Evolutionary conservation across 2,329 filamentous ascomycete species (phyloP).

Genomic region (Hypoxylon sp.): DNA sequence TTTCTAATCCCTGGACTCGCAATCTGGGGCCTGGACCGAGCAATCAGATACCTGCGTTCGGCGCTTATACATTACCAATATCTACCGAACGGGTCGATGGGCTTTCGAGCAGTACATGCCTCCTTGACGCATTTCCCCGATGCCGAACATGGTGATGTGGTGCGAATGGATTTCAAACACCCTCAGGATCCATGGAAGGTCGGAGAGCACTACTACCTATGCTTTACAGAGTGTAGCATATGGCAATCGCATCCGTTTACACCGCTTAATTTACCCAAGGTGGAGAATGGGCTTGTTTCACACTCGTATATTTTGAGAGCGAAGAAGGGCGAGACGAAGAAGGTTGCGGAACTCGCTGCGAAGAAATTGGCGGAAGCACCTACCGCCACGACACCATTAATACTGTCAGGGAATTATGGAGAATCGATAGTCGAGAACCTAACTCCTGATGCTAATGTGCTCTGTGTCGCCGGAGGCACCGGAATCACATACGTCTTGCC

Average conservation of each 20-base stretch:
- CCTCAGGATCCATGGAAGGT: slow-evolving; percentile 68
- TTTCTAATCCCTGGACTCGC: slow-evolving; percentile 73
- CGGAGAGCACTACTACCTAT: slow-evolving; percentile 77
- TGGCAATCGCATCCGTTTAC: slow-evolving; percentile 81
- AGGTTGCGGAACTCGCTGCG: slow-evolving; percentile 57
- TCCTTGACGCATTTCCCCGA: slow-evolving; percentile 63
- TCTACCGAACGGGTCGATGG: slow-evolving; percentile 53
- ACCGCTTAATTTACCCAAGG: slow-evolving; percentile 62
- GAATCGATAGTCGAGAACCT: slow-evolving; percentile 56
- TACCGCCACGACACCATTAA: slow-evolving; percentile 59
- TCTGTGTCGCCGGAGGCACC: slow-evolving; percentile 65
- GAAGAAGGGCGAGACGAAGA: slow-evolving; percentile 66
- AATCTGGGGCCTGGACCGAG: slow-evolving; percentile 72
- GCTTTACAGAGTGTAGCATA: slow-evolving; percentile 70
- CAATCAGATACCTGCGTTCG: slow-evolving; percentile 64
- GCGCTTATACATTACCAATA: slow-evolving; percentile 68
- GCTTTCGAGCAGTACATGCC: slow-evolving; percentile 64
- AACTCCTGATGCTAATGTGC: slow-evolving; percentile 55
- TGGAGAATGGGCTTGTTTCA: slow-evolving; percentile 51
- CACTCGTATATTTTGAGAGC: slow-evolving; percentile 68
- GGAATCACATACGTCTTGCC: slow-evolving; percentile 67
- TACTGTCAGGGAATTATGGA: slow-evolving; percentile 72
- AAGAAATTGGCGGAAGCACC: slow-evolving; percentile 47
- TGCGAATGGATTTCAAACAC: slow-evolving; percentile 72
- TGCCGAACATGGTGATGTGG: slow-evolving; percentile 64